Conservation (phyloP, 2,329 filamentous ascomycete species). For the Colletotrichum euphorbiae region DNA sequence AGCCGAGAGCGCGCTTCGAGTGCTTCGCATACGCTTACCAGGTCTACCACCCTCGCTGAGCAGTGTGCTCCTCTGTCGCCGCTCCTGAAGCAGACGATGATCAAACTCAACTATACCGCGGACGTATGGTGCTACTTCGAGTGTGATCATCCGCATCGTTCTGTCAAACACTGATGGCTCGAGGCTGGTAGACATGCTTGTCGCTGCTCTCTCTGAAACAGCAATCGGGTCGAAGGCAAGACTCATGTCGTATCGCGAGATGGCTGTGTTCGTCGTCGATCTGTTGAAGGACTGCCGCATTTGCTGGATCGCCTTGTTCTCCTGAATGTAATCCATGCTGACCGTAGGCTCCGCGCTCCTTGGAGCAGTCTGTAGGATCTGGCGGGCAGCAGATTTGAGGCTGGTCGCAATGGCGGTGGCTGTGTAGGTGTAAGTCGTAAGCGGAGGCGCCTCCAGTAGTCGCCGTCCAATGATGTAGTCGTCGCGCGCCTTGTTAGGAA, state of each 20-base stretch:
- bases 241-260: constrained; percentile 66
- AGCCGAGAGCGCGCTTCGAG: constrained; percentile 79
- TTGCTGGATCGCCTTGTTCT: constrained; percentile 48
- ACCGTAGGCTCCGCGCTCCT: background rate
- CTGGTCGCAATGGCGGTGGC: constrained; percentile 30
- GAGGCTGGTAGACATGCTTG: constrained; percentile 56
- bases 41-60: constrained; percentile 67
- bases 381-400: constrained; percentile 34
- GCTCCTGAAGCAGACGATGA: constrained; percentile 74
- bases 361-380: constrained; percentile 18
- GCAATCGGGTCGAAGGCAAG: constrained; percentile 72
- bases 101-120: constrained; percentile 86
- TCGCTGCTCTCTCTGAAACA: constrained; percentile 56
- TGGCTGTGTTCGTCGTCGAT: constrained; percentile 41
- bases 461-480: constrained; percentile 63
- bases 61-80: constrained; percentile 68
- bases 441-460: constrained; percentile 59
- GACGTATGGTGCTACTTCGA: constrained; percentile 91
- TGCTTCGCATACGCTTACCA: constrained; percentile 71
- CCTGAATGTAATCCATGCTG: constrained; percentile 45
- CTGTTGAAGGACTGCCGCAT: constrained; percentile 53
- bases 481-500: constrained; percentile 59
- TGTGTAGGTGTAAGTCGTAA: constrained; percentile 44
- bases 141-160: constrained; percentile 70
- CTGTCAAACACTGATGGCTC: constrained; percentile 83